A percentile compares a stretch with the other conserved stretches of the same genome.
phyloP scores from a whole-genome alignment of 495 filamentous ascomycete genomes.

The Penicillium argentinense region DNA sequence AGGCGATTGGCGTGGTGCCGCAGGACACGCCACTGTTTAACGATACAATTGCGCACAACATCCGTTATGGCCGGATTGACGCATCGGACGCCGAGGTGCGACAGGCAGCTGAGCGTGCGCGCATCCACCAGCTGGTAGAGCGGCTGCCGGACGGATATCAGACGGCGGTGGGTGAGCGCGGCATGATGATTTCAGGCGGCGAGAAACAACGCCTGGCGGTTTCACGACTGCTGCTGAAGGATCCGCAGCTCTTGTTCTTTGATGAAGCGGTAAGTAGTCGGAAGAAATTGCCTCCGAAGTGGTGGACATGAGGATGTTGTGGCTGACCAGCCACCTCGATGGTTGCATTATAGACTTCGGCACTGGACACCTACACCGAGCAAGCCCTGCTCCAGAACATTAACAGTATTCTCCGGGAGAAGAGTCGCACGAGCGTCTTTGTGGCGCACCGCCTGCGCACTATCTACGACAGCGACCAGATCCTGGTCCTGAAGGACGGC shows the following conservation, averaged over 20 bases:
- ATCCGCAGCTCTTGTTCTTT: conserved; percentile 91
- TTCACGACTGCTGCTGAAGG: conserved; percentile 82
- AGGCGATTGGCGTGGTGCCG: conserved; percentile 90
- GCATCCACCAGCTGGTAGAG: conserved; percentile 79
- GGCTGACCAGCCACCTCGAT: conserved; percentile 7
- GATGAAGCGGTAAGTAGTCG: conserved; percentile 79
- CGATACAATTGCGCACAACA: conserved; percentile 91
- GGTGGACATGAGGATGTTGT: neutral
- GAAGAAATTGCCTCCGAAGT: neutral
- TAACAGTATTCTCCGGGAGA: conserved; percentile 88
- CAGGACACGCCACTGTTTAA: conserved; percentile 98
- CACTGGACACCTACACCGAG: conserved; percentile 94
- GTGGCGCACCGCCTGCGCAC: conserved; percentile 90
- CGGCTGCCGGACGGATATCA: conserved; percentile 80
- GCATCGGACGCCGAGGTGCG: conserved; percentile 72
- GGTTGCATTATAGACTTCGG: conserved; percentile 62
- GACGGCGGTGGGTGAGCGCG: conserved; percentile 92
- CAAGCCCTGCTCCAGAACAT: conserved; percentile 89
- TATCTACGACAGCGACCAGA: conserved; percentile 91
- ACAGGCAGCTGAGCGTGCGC: conserved; percentile 75
- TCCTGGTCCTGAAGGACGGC: conserved; percentile 86
- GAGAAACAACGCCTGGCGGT: conserved; percentile 95
- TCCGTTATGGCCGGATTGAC: conserved; percentile 86
- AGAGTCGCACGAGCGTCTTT: conserved; percentile 86
- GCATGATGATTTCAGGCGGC: conserved; percentile 97